Evolutionary conservation across 768 basidiomycete species (phyloP), one percentile per base, ranked within the genome.

Genomic region (Gautieria morchelliformis): DNA sequence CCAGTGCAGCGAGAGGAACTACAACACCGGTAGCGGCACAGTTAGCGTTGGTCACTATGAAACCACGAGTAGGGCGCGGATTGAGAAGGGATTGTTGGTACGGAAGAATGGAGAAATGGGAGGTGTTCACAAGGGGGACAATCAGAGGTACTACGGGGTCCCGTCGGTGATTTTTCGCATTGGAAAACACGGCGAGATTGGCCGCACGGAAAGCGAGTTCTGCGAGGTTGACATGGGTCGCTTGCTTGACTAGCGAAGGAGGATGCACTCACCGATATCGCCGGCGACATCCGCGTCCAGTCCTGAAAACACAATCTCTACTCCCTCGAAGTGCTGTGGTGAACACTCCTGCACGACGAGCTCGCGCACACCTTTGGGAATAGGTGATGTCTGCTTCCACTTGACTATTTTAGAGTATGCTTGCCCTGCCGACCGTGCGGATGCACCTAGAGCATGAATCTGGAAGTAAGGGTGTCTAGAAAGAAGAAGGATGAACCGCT

Each of bases 41-140:
- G 74, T 98, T 99, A 63, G 96, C 96, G 69, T 99, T 99, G 58
- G 93, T 94, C 60, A 99, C 86, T 69, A 99, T 94, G 76, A 92
- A 98, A 3, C 96, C 96, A 56, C 68, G 62, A 81, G 83, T 65
- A 78, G 80, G 35, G 87, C 78, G 0, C 81, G 82, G 19, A 83
- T 87, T 2, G 75, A 71, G 62, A 15, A 80, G 72, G 2, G 81
- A 63, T 52, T 76, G 89, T 70, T 99, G 96, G 65, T 93, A 87
- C 0, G 80, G 76, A 65, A 99, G 76, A 63, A 98, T 89, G 62
- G 81, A 74, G 30, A 97, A 73, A 69, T 99, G 96, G 4, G 75
- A 75, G 1, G 90, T 77, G 73, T 99, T 99, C 63, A 95, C 94
- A 63, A 96, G 85, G 12, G 96, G 96, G 3, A 99, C 96, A 71